Evolutionary conservation across 2,329 filamentous ascomycete species (phyloP), one percentile per base, ranked within the genome.

Genomic region (Cytospora piceicola): DNA sequence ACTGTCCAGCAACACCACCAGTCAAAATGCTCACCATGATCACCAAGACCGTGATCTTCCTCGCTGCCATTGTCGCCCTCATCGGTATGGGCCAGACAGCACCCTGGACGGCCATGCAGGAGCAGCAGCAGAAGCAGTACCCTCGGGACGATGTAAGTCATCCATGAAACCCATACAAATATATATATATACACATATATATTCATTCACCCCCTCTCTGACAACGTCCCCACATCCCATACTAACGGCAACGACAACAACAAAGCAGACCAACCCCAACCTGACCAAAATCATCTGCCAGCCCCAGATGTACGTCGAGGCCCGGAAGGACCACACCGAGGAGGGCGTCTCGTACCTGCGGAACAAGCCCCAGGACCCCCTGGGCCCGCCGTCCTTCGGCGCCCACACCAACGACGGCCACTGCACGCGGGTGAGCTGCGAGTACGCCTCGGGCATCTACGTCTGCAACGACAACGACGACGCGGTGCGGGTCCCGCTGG

Each of bases 381-480:
- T 22, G 22, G 17, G n/a, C 32, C n/a, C 14, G 17, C 27, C 27
- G 7, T 52, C 9, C 53, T 24, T 53, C 17, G 22, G 12, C 6
- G 17, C 42, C 54, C 4, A 9, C 6, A 53, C 46, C 42, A 60
- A 60, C 46, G 14, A 49, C 29, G 20, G 42, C 36, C 22, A 30
- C 32, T 63, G 61, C 46, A 20, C 20, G 30, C 61, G 61, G 29
- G n/a, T 63, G 12, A 42, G 30, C 17, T 63, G 61, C 46, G 15
- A 34, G 30, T 57, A 58, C 42, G 51, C 27, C 4, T 54, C 61
- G 46, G 61, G 12, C 32, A 54, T 58, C 61, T 63, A 63, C 24
- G 55, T 58, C 14, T 63, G 61, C 54, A 63, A 63, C 54, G 61
- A 63, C 61, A 52, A 52, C 42, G 30, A 58, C 30, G 1, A 4